Percentiles rank a stretch among this genome's conserved stretches.
phyloP scores from a whole-genome alignment of 768 basidiomycete genomes.

The Russula brevipes region DNA sequence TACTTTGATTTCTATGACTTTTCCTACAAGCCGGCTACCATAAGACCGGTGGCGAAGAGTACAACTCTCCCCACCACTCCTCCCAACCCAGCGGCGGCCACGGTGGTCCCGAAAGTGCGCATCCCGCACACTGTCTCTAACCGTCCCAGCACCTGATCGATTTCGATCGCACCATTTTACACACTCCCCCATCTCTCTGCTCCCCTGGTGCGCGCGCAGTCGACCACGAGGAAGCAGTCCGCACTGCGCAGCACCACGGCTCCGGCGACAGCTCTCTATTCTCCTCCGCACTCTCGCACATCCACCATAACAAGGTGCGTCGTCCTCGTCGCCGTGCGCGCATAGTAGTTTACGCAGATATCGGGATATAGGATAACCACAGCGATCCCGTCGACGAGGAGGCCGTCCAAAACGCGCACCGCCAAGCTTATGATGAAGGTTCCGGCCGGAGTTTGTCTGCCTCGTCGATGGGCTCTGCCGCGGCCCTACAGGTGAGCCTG shows the following conservation, averaged over 20 bases:
- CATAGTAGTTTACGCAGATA: not conserved
- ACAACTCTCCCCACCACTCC: constrained; percentile 51
- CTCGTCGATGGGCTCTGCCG: constrained; percentile 64
- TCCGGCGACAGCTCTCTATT: constrained; percentile 56
- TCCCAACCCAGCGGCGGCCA: constrained; percentile 11
- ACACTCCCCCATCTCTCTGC: not conserved
- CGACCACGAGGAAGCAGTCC: constrained; percentile 56
- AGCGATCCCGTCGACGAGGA: constrained; percentile 62
- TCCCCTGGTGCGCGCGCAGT: constrained; percentile 37
- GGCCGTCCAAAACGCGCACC: constrained; percentile 54
- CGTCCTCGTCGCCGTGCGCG: not conserved
- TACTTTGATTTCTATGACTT: constrained; percentile 14
- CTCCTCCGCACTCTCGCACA: constrained; percentile 47
- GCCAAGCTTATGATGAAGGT: constrained; percentile 53
- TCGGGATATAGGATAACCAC: constrained; percentile 43
- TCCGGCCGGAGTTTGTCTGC: constrained; percentile 52
- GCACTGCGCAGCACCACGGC: constrained; percentile 49
- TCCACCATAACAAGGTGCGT: constrained; percentile 49
- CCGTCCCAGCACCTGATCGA: constrained; percentile 6
- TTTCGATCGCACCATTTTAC: not conserved
- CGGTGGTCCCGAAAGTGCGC: constrained; percentile 27
- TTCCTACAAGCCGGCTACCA: constrained; percentile 8
- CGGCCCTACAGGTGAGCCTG: constrained; percentile 58
- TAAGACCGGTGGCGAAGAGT: constrained; percentile 62
- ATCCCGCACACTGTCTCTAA: not conserved